phyloP scores from a whole-genome alignment of 176 grass and related monocot genomes.

The Neostapfia colusana region DNA sequence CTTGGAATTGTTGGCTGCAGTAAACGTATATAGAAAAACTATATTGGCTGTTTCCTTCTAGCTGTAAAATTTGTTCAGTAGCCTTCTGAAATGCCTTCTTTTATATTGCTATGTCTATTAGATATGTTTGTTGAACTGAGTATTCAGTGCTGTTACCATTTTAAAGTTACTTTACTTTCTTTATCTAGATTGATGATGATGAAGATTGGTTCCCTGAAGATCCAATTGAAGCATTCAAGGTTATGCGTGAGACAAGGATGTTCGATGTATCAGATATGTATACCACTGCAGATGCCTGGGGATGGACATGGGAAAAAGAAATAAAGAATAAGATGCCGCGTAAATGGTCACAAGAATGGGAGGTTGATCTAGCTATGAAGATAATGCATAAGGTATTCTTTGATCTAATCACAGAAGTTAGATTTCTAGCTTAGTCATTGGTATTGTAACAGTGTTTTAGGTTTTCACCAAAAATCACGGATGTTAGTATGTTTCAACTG shows the following conservation, averaged over 20 bases:
- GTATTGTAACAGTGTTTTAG: background rate
- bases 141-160: constrained; percentile 3
- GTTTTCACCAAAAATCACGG: constrained; percentile 8
- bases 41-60: constrained; percentile 6
- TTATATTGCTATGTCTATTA: constrained; percentile 30
- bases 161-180: constrained; percentile 32
- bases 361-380: constrained; percentile 92
- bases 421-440: background rate
- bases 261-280: constrained; percentile 86
- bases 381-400: constrained; percentile 78
- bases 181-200: constrained; percentile 70
- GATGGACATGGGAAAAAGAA: constrained; percentile 96
- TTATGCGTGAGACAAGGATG: constrained; percentile 72
- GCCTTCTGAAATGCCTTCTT: background rate
- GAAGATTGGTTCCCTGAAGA: constrained; percentile 95
- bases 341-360: constrained; percentile 99
- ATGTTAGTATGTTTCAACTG: constrained; percentile 7
- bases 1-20: background rate
- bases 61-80: constrained; percentile 4
- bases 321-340: constrained; percentile 79
- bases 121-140: background rate
- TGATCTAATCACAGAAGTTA: background rate
- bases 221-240: constrained; percentile 84
- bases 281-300: constrained; percentile 92
- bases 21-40: constrained; percentile 1